A percentile compares a stretch with the other conserved stretches of the same genome.
phyloP scores from a whole-genome alignment of 169 alveolate genomes.

The Cyclospora cayetanensis region DNA sequence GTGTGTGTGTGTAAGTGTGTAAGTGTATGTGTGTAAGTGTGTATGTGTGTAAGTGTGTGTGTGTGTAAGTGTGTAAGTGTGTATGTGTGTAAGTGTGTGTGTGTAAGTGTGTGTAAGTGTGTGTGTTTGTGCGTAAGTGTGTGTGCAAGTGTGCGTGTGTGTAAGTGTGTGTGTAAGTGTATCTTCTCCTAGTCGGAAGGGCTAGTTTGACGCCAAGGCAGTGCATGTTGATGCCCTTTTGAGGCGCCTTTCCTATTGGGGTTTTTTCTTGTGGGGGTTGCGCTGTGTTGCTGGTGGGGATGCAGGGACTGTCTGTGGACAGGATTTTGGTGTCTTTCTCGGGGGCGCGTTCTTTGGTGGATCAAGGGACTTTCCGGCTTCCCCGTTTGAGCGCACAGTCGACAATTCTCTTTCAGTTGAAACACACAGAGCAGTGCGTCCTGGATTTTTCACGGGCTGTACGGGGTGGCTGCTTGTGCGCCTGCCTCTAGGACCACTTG shows the following conservation, averaged over 20 bases:
- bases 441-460: not conserved
- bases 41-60: not conserved
- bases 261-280: not conserved
- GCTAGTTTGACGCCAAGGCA: not conserved
- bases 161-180: not conserved
- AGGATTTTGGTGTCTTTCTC: conserved; percentile 77
- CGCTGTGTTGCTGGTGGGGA: not conserved
- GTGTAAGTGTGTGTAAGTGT: not conserved
- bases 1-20: not conserved
- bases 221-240: not conserved
- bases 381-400: conserved; percentile 76
- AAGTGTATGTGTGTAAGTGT: not conserved
- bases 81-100: not conserved
- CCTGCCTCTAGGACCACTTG: no score
- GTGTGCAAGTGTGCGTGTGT: no score
- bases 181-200: not conserved
- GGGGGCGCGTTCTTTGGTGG: conserved; percentile 76
- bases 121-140: no score
- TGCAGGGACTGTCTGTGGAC: conserved; percentile 73
- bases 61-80: not conserved
- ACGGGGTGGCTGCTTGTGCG: no score
- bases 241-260: not conserved
- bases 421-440: conserved; percentile 74
- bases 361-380: conserved; percentile 75
- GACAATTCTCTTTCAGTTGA: conserved; percentile 72